Base-by-base conservation (phyloP, 129 eudicot species). In the Arctium minus region DNA sequence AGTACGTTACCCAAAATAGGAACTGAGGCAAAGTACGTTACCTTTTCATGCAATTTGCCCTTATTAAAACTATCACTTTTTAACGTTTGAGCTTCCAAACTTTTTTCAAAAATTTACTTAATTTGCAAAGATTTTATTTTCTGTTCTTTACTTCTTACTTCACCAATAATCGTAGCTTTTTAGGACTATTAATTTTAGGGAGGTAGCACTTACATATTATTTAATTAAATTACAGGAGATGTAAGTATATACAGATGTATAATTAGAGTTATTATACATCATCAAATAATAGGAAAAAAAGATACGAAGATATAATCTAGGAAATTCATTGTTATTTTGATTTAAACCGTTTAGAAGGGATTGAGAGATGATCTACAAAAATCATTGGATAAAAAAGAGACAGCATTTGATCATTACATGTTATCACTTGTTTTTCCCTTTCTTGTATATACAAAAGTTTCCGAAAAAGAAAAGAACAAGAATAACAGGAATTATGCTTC, bases 401-500 rank as follows among this genome's bases (percentile, higher is more conserved):
- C 8, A 78, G n/a, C 87, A 64, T 72, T 42, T 35, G 22, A 64
- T 35, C 8, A 64, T 72, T 76, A 78, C 87, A 79, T 84, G 79
- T 77, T 80, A 80, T 83, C 75, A 76, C 78, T 87, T 73, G 84
- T 68, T 76, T 80, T 85, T 70, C 39, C 79, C 75, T 76, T 17
- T 86, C 88, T 76, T 60, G 64, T 46, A 70, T 84, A 73, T 85
- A 84, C 82, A 72, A 68, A 53, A 81, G 37, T 44, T 37, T 56
- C 64, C 79, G 32, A 62, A 87, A 68, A 83, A 75, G 73, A 65
- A 72, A 80, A 32, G 83, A 53, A 88, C 79, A 88, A 80, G 85
- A 80, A 39, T 73, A 84, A 84, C 80, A 84, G 76, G 76, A 84
- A 79, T 73, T 73, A 12, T 38, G 68, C 65, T 53, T 77, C 84